Evolutionary conservation across 2,329 filamentous ascomycete species (phyloP).

Genomic region (Parastagonospora nodorum): DNA sequence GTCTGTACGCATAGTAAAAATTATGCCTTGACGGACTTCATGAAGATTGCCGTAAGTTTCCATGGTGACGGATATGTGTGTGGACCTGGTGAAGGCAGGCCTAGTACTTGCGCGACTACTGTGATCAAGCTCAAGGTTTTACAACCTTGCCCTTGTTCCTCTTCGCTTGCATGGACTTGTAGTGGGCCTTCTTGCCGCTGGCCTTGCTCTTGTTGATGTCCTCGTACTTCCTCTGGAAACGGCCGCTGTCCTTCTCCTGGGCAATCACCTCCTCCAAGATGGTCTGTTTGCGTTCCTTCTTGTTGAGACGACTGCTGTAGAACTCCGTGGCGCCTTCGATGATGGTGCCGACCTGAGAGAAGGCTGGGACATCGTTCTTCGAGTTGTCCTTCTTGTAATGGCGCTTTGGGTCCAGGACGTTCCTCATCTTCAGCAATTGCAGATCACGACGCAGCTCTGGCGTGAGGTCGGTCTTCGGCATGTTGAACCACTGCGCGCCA

Average conservation of each 20-base stretch:
- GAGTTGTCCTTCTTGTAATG: constrained; percentile 87
- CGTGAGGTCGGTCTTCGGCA: constrained; percentile 83
- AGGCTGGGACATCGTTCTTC: constrained; percentile 75
- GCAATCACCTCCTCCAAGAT: constrained; percentile 84
- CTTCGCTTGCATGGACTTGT: constrained; percentile 75
- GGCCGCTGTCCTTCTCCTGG: constrained; percentile 65
- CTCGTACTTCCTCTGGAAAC: constrained; percentile 86
- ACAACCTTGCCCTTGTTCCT: constrained; percentile 49
- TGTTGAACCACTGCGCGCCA: constrained; percentile 82
- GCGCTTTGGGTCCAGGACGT: constrained; percentile 83
- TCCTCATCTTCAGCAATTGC: constrained; percentile 86
- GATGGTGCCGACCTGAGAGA: constrained; percentile 86
- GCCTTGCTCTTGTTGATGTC: constrained; percentile 82
- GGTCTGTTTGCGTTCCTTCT: constrained; percentile 85
- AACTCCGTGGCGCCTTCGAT: constrained; percentile 89
- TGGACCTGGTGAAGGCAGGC: not conserved
- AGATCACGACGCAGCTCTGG: constrained; percentile 86
- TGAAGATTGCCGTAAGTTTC: not conserved
- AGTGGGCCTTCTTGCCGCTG: constrained; percentile 87
- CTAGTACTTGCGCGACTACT: not conserved
- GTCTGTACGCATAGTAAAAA: constrained; percentile 38
- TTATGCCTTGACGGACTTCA: not conserved
- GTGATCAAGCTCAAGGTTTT: constrained; percentile 36
- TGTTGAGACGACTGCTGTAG: constrained; percentile 77
- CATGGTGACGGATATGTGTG: not conserved